Conservation (phyloP, 352 stramenopile species). For the Phytophthora brassicae region DNA sequence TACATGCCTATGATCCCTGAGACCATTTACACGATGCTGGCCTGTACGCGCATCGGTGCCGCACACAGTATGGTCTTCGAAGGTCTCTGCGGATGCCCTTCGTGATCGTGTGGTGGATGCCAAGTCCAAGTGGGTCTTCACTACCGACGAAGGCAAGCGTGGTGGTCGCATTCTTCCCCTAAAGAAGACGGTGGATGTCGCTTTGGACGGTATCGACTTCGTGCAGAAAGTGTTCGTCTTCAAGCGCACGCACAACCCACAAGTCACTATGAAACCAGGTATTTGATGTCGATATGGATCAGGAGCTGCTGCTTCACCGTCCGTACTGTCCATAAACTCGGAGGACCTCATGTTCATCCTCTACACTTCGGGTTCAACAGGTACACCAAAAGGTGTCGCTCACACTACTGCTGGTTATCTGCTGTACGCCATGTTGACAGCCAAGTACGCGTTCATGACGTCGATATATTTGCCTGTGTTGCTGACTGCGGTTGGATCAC, state of each 20-base stretch:
- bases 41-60: conserved; percentile 96
- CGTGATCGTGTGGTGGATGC: conserved; percentile 94
- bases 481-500: conserved; percentile 97
- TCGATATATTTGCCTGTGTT: conserved; percentile 94
- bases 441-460: conserved; percentile 92
- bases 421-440: conserved; percentile 92
- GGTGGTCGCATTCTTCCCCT: conserved; percentile 92
- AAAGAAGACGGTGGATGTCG: conserved; percentile 95
- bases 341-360: conserved; percentile 97
- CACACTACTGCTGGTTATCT: conserved; percentile 96
- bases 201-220: conserved; percentile 84
- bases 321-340: conserved; percentile 96
- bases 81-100: conserved; percentile 93
- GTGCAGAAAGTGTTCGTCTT: conserved; percentile 95
- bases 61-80: conserved; percentile 98
- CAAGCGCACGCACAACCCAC: conserved; percentile 78
- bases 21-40: conserved; percentile 96
- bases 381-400: conserved; percentile 93
- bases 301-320: conserved; percentile 84
- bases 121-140: conserved; percentile 89
- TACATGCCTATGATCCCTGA: conserved; percentile 99
- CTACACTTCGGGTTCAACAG: conserved; percentile 97
- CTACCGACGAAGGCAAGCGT: conserved; percentile 88
- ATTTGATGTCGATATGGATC: conserved; percentile 94
- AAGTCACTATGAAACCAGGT: conserved; percentile 67